Evolutionary conservation across 768 basidiomycete genomes (phyloP).

Genomic region (Termitomyces sp.): DNA sequence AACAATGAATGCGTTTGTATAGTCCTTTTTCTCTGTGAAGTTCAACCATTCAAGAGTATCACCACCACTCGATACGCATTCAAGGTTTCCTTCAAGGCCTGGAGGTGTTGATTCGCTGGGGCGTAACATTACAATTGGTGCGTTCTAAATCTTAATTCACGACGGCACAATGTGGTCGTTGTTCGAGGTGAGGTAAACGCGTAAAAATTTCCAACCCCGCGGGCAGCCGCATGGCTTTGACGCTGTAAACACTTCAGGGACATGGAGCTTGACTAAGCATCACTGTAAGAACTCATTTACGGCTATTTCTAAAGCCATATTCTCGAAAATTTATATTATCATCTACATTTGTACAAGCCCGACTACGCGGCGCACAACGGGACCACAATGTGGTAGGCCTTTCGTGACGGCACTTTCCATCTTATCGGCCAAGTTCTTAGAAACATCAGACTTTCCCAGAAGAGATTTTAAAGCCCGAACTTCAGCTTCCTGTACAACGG

Average conservation of each 20-base stretch:
- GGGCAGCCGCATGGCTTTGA: neutral
- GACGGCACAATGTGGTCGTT: neutral
- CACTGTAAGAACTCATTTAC: neutral
- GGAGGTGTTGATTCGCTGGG: slow-evolving; percentile 26
- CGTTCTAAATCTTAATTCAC: neutral
- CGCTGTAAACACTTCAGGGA: neutral
- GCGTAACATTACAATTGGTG: neutral
- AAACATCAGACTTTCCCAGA: neutral
- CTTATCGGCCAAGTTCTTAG: neutral
- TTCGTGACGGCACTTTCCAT: neutral
- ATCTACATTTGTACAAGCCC: neutral
- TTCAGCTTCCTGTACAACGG: slow-evolving; percentile 12
- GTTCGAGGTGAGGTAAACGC: neutral
- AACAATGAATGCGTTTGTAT: slow-evolving; percentile 70
- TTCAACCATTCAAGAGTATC: slow-evolving; percentile 44
- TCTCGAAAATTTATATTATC: neutral
- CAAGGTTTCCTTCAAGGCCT: slow-evolving; percentile 33
- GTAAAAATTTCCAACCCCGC: neutral
- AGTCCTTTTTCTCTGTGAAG: slow-evolving; percentile 38
- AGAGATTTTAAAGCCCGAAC: neutral
- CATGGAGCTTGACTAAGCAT: neutral
- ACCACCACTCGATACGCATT: slow-evolving; percentile 28
- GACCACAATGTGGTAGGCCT: slow-evolving; percentile 1
- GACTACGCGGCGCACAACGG: neutral
- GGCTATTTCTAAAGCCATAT: neutral